These are phyloP conservation scores for Candida germanica DNA, from an alignment of 805 yeast genomes.

Conservation along the genomic window DNA sequence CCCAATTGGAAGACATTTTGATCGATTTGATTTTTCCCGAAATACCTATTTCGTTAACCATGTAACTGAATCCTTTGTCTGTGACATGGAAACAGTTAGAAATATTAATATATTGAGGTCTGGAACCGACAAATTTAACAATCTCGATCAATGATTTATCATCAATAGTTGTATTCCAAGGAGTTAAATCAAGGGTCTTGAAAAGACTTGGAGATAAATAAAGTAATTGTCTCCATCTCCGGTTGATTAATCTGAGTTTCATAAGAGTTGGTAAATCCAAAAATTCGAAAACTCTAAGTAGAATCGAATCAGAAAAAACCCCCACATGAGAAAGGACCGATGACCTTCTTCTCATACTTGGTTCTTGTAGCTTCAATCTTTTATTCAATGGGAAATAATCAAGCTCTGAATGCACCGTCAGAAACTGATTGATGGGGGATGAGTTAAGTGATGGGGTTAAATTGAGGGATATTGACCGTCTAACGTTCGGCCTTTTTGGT, in stretches of 20 bases:
- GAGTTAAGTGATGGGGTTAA: slow-evolving; percentile 7
- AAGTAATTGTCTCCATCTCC: slow-evolving; percentile 66
- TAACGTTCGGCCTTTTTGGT: slow-evolving; percentile 4
- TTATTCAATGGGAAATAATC: slow-evolving; percentile 48
- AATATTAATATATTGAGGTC: slow-evolving; percentile 59
- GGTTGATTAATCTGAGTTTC: slow-evolving; percentile 56
- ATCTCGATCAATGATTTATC: slow-evolving; percentile 57
- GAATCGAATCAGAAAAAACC: slow-evolving; percentile 58
- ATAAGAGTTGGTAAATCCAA: slow-evolving; percentile 58
- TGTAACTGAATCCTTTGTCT: slow-evolving; percentile 68
- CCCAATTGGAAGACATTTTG: slow-evolving; percentile 72
- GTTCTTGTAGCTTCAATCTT: slow-evolving; percentile 44
- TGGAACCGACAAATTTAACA: slow-evolving; percentile 66
- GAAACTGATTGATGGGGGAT: slow-evolving; percentile 6
- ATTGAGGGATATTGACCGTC: slow-evolving; percentile 8
- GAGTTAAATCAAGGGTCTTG: slow-evolving; percentile 51
- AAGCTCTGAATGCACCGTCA: slow-evolving; percentile 5
- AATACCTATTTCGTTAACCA: slow-evolving; percentile 70
- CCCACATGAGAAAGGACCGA: slow-evolving; percentile 53
- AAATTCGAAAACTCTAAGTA: slow-evolving; percentile 51
- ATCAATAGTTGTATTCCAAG: slow-evolving; percentile 59
- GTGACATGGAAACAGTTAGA: slow-evolving; percentile 77
- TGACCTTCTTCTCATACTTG: slow-evolving; percentile 48
- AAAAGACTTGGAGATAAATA: slow-evolving; percentile 54
- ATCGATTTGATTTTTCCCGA: slow-evolving; percentile 54